phyloP scores from a whole-genome alignment of 2,329 filamentous ascomycete species.

The Calonectria hongkongensis region DNA sequence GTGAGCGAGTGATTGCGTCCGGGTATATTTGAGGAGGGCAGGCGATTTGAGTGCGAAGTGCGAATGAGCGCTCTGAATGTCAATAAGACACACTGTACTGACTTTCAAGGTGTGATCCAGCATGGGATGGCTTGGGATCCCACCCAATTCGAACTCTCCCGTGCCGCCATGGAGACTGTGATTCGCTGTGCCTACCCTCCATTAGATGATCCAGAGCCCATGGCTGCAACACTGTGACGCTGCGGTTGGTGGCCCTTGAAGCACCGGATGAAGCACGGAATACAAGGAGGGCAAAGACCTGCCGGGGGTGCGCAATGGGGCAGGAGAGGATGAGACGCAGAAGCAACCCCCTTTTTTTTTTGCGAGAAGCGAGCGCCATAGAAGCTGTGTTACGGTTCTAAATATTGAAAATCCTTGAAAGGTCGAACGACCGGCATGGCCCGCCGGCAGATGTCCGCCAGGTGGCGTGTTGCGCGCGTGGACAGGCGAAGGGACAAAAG shows the following conservation, averaged over 20 bases:
- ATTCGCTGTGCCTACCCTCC: constrained; percentile 22
- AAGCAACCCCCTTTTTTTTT: not conserved
- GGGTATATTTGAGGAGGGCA: constrained; percentile 23
- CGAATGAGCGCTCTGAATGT: constrained; percentile 6
- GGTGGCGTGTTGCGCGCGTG: constrained; percentile 19
- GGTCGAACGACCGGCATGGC: constrained; percentile 19
- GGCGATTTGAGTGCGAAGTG: constrained; percentile 28
- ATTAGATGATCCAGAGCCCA: constrained; percentile 9
- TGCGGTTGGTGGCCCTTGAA: constrained; percentile 26
- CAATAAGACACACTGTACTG: constrained; percentile 30
- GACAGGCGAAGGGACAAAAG: not conserved
- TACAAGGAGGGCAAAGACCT: constrained; percentile 12
- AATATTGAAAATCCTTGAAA: not conserved
- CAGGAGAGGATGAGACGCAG: not conserved
- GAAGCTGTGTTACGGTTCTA: not conserved
- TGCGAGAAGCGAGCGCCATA: not conserved
- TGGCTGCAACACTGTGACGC: constrained; percentile 18
- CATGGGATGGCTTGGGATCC: constrained; percentile 31
- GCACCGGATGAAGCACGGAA: constrained; percentile 18
- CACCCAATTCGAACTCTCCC: constrained; percentile 28
- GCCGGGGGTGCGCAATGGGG: constrained; percentile 1
- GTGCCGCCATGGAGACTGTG: constrained; percentile 14
- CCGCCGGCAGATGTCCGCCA: constrained; percentile 23
- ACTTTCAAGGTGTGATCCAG: constrained; percentile 28
- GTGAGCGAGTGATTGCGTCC: constrained; percentile 44